Percentiles rank a stretch among this genome's conserved stretches.
phyloP scores from a whole-genome alignment of 2,329 filamentous ascomycete species.

The Aspergillus costaricaensis region DNA sequence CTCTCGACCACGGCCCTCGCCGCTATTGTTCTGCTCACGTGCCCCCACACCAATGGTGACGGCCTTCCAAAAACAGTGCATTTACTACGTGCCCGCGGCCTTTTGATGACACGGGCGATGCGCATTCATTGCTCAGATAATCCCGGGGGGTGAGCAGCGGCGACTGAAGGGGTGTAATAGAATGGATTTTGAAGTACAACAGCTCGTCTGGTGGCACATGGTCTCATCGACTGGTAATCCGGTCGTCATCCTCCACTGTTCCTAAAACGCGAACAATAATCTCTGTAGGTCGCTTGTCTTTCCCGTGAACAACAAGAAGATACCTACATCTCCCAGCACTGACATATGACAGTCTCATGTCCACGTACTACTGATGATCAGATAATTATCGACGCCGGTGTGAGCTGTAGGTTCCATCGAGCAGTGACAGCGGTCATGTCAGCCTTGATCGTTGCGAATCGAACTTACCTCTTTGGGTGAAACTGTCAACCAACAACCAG shows the following conservation, averaged over 20 bases:
- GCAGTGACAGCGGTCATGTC: not conserved
- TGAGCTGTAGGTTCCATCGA: not conserved
- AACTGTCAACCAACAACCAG: conserved; percentile 8
- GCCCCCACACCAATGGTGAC: not conserved
- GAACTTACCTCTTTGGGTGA: conserved; percentile 6
- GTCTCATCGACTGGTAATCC: conserved; percentile 26
- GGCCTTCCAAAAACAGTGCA: not conserved
- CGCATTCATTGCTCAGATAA: conserved; percentile 9
- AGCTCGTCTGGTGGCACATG: conserved; percentile 29
- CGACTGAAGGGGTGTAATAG: conserved; percentile 19
- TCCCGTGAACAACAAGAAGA: conserved; percentile 23
- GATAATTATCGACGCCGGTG: conserved; percentile 9
- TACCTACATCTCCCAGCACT: conserved; percentile 23
- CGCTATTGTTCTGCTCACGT: not conserved
- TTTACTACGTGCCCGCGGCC: conserved; percentile 1
- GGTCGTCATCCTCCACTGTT: not conserved
- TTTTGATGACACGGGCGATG: conserved; percentile 8
- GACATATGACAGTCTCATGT: conserved; percentile 26
- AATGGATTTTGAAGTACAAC: conserved; percentile 26
- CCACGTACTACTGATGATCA: conserved; percentile 26
- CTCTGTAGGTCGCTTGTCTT: conserved; percentile 20
- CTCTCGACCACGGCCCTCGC: not conserved
- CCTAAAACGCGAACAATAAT: too few species aligned
- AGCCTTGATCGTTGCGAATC: conserved; percentile 5
- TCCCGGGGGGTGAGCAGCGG: not conserved